Base-by-base conservation (phyloP, 306 rosid species). In the Comarum palustre region DNA sequence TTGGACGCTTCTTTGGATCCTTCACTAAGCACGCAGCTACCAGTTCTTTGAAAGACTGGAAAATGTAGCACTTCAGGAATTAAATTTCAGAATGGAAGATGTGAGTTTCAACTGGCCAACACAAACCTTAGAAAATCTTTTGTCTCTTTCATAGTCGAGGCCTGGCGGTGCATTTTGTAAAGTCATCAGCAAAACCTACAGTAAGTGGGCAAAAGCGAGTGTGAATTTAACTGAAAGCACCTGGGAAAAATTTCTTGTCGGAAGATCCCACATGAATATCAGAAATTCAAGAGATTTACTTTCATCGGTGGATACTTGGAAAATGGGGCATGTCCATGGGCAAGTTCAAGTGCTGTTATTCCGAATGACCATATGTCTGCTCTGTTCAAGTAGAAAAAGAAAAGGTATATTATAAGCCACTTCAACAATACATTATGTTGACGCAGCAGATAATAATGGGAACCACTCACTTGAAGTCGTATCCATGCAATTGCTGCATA, bases 361-460 rank as follows among this genome's bases (percentile, higher is more conserved):
- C 98, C 98, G 81, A 93, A 85, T 73, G 98, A 93, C 98, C 98
- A 93, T 63, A 90, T 89, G 81, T 93, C 98, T 69, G 96, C 98
- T 83, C 98, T 93, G 93, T 85, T 85, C 39, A 86, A 42, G 71
- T 7, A 68, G 55, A 60, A 73, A 75, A 63, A 79, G 66, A 25
- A 39, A 74, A 67, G 39, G 47, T 25, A 48, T 27, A n/a, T 41
- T 17, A n/a, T 61, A 63, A 62, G 65, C 50, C 52, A 57, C 22
- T 54, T 60, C 43, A 45, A 46, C 39, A 36, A 10, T 32, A 51
- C 25, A 46, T 52, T 52, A 64, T 64, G n/a, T 39, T 51, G 50
- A 69, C 31, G 74, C 46, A 24, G 46, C 75, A 42, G 36, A 64
- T 12, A 72, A 43, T 70, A 9, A 41, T 48, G 51, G 34, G 76